Conservation (phyloP, 305 asterid genomes). For the Caryopteris hybrid region DNA sequence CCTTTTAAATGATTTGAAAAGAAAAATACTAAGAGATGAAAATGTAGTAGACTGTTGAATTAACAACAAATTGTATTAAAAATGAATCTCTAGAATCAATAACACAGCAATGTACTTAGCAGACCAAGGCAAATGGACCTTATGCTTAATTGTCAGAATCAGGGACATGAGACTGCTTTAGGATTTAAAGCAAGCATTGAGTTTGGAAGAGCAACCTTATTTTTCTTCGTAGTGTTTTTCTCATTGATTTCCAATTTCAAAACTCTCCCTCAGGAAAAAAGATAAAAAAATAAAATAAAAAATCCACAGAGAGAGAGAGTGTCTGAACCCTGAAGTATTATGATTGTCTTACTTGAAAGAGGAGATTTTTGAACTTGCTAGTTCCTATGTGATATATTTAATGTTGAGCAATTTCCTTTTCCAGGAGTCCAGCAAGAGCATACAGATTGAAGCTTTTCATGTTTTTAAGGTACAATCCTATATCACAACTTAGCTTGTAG, state of each 20-base stretch:
- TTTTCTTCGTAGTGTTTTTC: too few relatives aligned
- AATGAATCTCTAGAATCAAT: neutral
- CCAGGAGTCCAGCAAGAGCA: conserved; percentile 97
- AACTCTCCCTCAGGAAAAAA: too few relatives aligned
- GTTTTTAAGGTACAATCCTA: conserved; percentile 74
- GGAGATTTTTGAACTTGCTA: neutral
- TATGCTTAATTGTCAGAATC: too few relatives aligned
- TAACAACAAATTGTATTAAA: neutral
- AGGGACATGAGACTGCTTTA: too few relatives aligned
- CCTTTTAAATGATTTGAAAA: neutral
- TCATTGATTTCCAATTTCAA: too few relatives aligned
- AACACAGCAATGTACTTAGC: neutral
- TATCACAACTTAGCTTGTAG: neutral
- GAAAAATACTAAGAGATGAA: neutral
- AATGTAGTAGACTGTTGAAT: neutral
- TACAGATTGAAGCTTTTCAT: conserved; percentile 93
- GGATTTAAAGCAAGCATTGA: too few relatives aligned
- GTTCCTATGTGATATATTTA: neutral
- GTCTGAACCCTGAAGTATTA: neutral
- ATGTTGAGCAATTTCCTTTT: conserved; percentile 18
- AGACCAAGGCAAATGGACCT: too few relatives aligned
- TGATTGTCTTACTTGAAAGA: neutral
- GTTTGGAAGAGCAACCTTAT: too few relatives aligned
- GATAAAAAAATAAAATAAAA: too few relatives aligned
- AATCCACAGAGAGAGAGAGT: too few relatives aligned